Evolutionary conservation across 2,329 filamentous ascomycete genomes (phyloP), one percentile per base, ranked within the genome.

Genomic region (Colletotrichum orchidophilum): DNA sequence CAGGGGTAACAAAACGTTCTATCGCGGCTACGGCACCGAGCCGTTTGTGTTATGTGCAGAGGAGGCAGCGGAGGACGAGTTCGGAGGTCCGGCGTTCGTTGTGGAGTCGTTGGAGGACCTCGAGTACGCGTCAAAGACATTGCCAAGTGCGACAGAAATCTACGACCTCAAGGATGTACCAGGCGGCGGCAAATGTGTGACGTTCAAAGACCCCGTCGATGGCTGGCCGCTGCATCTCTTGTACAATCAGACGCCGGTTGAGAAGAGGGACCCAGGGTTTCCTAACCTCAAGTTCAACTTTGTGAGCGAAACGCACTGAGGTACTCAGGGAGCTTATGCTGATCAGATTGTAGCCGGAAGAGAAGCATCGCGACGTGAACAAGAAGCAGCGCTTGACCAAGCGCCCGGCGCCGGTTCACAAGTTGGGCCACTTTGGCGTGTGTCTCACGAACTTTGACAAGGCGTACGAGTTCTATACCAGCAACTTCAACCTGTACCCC

Each of bases 11-110:
- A 83, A 80, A 66, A 86, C 87, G 35, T 92, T 88, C 81, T 91
- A 86, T 78, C 86, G 88, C 50, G 90, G 90, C 21, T 91, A 91
- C 75, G 89, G 90, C 15, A 80, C 80, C 7, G 89, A 91, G 74
- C 88, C 88, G 13, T 91, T 89, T 76, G 81, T 90, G 2, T 83
- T 91, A 54, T 89, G 87, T 73, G 85, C 88, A 58, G 82, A 84
- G 70, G 81, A 82, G 60, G 83, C 86, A 1, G 76, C 79, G 59
- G 79, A 83, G 76, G 81, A 87, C 69, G 80, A 83, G 66, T 92
- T 91, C 75, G 83, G 86, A 6, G 90, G 90, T 2, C 84, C 85
- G 0, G 87, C 84, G 1, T 92, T 89, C 73, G 86, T 85, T 42
- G 90, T 91, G 6, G 86, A 87, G 72, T 85, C 83, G 6, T 82